A percentile compares a stretch with the other conserved stretches of the same genome.
Conservation (phyloP, 176 grass and related monocot species). For the Urochloa ruziziensis region DNA sequence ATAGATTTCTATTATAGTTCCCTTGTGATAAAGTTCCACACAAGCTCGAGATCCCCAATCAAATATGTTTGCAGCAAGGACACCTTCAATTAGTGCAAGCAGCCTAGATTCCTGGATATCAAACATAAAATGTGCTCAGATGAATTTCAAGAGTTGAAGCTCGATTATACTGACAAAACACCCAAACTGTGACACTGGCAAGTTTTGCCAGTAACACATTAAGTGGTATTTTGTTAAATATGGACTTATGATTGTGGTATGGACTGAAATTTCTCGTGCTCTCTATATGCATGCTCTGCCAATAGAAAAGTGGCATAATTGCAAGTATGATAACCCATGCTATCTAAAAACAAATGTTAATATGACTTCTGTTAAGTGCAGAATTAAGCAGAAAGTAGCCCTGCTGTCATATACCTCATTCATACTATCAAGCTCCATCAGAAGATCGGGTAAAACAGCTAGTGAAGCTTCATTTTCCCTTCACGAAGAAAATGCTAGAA, state of each 20-base stretch:
- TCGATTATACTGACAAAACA: neutral
- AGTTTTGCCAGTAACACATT: constrained; percentile 7
- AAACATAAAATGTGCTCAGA: constrained; percentile 12
- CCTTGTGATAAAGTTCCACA: constrained; percentile 98
- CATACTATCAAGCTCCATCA: constrained; percentile 96
- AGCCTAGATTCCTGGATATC: constrained; percentile 84
- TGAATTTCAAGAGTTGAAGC: constrained; percentile 22
- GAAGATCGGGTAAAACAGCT: constrained; percentile 94
- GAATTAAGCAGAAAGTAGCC: constrained; percentile 11
- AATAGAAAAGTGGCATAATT: constrained; percentile 1
- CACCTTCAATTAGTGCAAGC: constrained; percentile 87
- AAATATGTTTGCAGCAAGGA: constrained; percentile 98
- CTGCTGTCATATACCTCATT: constrained; percentile 62
- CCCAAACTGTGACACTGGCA: neutral
- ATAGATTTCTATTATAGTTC: constrained; percentile 99
- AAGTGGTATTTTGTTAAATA: neutral
- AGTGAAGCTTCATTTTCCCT: constrained; percentile 99
- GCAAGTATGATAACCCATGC: constrained; percentile 5
- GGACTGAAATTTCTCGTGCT: neutral
- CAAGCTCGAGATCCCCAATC: constrained; percentile 98
- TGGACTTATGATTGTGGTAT: neutral
- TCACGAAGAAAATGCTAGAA: constrained; percentile 24
- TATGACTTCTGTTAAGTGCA: constrained; percentile 8
- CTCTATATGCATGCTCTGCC: neutral
- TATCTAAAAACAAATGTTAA: neutral